Conservation (phyloP, 2,329 filamentous ascomycete species). For the Zasmidium angulare region DNA sequence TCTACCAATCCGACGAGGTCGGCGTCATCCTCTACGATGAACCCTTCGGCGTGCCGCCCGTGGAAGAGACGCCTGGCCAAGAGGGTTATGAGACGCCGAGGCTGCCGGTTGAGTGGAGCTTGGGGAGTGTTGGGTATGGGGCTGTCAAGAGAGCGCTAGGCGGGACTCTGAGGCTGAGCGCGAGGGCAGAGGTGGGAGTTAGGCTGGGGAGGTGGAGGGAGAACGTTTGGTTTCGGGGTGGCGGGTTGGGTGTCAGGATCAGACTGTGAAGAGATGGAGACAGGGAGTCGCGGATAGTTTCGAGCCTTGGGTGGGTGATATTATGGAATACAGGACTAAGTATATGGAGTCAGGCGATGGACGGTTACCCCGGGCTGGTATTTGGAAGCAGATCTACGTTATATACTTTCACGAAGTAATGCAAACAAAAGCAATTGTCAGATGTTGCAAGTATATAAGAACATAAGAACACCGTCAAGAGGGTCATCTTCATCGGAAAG, state of each 20-base stretch:
- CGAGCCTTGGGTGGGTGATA: no score
- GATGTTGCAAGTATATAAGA: no score
- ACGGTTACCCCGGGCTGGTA: no score
- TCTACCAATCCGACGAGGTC: conserved; percentile 69
- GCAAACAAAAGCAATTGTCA: no score
- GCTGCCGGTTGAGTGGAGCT: conserved; percentile 77
- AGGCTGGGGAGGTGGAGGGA: conserved; percentile 71
- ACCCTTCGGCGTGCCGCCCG: conserved; percentile 73
- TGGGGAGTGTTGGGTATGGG: conserved; percentile 78
- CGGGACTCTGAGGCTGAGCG: conserved; percentile 75
- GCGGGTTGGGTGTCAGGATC: conserved; percentile 49
- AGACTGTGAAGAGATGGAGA: conserved; percentile 36
- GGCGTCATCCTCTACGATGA: conserved; percentile 74
- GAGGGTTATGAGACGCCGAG: conserved; percentile 70
- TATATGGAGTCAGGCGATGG: no score
- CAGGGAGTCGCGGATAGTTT: background rate
- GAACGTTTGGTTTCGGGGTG: conserved; percentile 56
- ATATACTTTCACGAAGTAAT: no score
- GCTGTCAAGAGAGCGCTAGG: conserved; percentile 78
- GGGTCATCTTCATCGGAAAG: no score
- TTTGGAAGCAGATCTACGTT: no score
- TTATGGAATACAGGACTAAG: no score
- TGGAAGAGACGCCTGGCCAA: conserved; percentile 22
- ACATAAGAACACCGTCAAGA: no score
- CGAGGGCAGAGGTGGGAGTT: conserved; percentile 72